These are phyloP conservation scores for Rubroshorea leprosula DNA, from an alignment of 345 rosid species.

Conservation along the genomic window DNA sequence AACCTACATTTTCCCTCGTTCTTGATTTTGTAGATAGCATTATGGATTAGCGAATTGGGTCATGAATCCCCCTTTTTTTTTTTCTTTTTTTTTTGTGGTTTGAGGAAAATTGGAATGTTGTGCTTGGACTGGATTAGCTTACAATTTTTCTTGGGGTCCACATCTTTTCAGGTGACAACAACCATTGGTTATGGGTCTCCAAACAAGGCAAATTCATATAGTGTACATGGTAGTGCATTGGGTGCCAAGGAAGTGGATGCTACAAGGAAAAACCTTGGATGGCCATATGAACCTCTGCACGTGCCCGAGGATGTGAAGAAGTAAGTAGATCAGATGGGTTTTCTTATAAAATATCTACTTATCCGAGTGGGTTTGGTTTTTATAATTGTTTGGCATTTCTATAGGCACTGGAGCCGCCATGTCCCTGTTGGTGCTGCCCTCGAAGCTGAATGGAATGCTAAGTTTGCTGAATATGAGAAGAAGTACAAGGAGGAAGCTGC, in stretches of 20 bases:
- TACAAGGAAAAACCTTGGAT: slow-evolving; percentile 92
- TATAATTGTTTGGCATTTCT: slow-evolving; percentile 7
- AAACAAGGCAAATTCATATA: slow-evolving; percentile 88
- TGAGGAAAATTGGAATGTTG: not conserved
- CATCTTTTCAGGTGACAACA: slow-evolving; percentile 53
- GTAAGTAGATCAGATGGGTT: slow-evolving; percentile 29
- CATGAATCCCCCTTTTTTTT: not conserved
- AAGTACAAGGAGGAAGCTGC: slow-evolving; percentile 92
- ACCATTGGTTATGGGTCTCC: slow-evolving; percentile 99
- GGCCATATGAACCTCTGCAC: slow-evolving; percentile 90
- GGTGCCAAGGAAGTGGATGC: slow-evolving; percentile 99
- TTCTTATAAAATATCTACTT: not conserved
- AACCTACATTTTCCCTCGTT: not conserved
- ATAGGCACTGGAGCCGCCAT: slow-evolving; percentile 98
- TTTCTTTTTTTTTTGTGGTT: too few species aligned
- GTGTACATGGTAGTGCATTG: slow-evolving; percentile 95
- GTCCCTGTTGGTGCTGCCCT: slow-evolving; percentile 48
- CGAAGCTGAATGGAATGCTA: slow-evolving; percentile 85
- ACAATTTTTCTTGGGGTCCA: not conserved
- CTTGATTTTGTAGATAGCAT: not conserved
- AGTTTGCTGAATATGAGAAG: slow-evolving; percentile 80
- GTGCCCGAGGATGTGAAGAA: slow-evolving; percentile 90
- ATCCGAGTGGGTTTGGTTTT: slow-evolving; percentile 1
- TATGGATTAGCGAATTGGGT: not conserved
- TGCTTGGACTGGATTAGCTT: not conserved